Conservation (phyloP, 257 asterid genomes). For the Forsythia viridissima region DNA sequence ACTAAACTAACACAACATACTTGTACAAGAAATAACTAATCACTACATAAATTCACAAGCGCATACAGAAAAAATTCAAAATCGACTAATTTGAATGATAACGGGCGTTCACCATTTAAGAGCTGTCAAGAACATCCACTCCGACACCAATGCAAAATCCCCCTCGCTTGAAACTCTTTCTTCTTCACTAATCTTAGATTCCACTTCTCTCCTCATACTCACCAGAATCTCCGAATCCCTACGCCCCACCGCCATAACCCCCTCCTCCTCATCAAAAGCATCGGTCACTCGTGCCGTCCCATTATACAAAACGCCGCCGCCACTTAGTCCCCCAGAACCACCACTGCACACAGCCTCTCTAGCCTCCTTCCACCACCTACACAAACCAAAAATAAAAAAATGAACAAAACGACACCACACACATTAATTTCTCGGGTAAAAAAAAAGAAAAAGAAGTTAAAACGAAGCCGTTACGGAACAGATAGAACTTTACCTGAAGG, state of each 20-base stretch:
- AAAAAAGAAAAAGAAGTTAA: too few relatives aligned
- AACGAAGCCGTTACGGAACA: too few relatives aligned
- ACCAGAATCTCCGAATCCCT: constrained; percentile 39
- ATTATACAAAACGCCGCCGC: constrained; percentile 31
- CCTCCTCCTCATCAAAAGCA: constrained; percentile 13
- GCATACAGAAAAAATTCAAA: not conserved
- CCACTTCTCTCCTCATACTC: constrained; percentile 48
- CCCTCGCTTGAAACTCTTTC: constrained; percentile 35
- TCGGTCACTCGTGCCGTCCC: constrained; percentile 31
- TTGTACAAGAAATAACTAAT: not conserved
- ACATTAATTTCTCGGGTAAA: not conserved
- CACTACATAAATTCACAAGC: constrained; percentile 7
- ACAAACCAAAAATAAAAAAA: not conserved
- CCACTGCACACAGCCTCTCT: not conserved
- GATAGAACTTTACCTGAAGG: not conserved
- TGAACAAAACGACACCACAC: not conserved
- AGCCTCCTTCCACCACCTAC: constrained; percentile 10
- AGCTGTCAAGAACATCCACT: constrained; percentile 78
- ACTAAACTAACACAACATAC: not conserved
- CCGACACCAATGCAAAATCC: constrained; percentile 63
- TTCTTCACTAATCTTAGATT: constrained; percentile 32
- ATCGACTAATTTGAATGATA: not conserved
- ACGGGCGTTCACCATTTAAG: constrained; percentile 53
- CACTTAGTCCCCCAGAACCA: not conserved
- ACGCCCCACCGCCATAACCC: constrained; percentile 20